phyloP scores from a whole-genome alignment of 1,284 basidiomycete genomes.

The Cutaneotrichosporon sp. region DNA sequence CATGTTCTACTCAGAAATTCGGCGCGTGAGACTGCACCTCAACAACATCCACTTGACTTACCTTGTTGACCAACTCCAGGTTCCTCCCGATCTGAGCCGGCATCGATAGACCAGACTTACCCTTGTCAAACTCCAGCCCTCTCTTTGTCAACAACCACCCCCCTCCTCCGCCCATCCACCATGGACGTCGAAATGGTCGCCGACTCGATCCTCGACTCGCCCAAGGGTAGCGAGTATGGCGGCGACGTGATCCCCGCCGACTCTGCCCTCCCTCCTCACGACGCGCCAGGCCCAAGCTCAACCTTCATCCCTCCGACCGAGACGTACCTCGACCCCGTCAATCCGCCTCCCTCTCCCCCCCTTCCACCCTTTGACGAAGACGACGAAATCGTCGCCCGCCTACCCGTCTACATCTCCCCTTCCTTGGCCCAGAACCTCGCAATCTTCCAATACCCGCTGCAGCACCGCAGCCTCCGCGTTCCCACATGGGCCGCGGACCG shows the following conservation, averaged over 20 bases:
- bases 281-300: constrained; percentile 40
- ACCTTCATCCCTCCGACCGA: constrained; percentile 33
- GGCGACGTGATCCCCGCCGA: constrained; percentile 20
- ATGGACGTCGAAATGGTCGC: constrained; percentile 17
- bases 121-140: too few relatives aligned
- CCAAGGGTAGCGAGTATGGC: constrained; percentile 26
- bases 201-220: constrained; percentile 30
- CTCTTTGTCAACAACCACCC: too few relatives aligned
- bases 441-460: constrained; percentile 51
- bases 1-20: constrained; percentile 12
- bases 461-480: constrained; percentile 37
- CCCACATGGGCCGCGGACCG: constrained; percentile 44
- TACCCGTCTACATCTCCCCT: constrained; percentile 50
- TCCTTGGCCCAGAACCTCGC: constrained; percentile 34
- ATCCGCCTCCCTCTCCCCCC: constrained; percentile 12
- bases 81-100: not conserved
- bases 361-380: constrained; percentile 27
- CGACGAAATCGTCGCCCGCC: constrained; percentile 41
- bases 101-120: too few relatives aligned
- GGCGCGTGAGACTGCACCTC: not conserved
- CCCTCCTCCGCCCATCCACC: not conserved
- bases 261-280: constrained; percentile 11
- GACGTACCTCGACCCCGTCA: constrained; percentile 9
- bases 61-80: not conserved
- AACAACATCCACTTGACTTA: constrained; percentile 9